phyloP scores from a whole-genome alignment of 2,329 filamentous ascomycete species.

The Dendryphion nanum region DNA sequence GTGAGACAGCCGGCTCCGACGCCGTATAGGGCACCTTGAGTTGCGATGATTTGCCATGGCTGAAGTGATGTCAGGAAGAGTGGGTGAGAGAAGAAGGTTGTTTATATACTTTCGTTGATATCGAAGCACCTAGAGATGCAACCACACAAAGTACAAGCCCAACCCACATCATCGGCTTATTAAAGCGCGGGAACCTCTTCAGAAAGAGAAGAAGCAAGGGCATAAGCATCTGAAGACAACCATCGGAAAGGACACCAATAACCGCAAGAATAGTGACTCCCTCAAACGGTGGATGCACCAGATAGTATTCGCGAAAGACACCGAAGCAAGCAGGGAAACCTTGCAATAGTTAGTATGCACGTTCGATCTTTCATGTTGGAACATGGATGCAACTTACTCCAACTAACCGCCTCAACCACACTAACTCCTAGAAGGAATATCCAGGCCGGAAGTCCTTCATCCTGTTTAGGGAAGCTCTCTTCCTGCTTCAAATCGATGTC shows the following conservation, averaged over 20 bases:
- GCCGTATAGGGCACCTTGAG: neutral
- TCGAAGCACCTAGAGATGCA: neutral
- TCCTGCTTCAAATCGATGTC: no score
- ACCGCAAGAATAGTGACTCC: neutral
- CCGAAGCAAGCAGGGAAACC: constrained; percentile 1
- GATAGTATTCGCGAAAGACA: constrained; percentile 1
- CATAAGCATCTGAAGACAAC: constrained; percentile 1
- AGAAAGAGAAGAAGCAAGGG: neutral
- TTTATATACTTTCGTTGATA: neutral
- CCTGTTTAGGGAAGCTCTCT: constrained; percentile 7
- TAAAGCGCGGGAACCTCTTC: neutral
- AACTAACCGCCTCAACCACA: neutral
- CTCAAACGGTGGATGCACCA: neutral
- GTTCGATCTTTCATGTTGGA: neutral
- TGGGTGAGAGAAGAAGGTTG: neutral
- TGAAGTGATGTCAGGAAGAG: no score
- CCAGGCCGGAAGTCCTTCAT: neutral
- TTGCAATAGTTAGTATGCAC: neutral
- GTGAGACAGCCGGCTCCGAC: neutral
- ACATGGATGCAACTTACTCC: neutral
- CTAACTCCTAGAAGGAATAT: neutral
- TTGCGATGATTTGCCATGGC: constrained; percentile 1
- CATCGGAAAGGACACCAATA: neutral
- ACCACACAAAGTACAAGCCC: neutral
- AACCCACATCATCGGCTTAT: constrained; percentile 1